Evolutionary conservation across 495 filamentous ascomycete species (phyloP), one percentile per base, ranked within the genome.

Genomic region (Hyaloscypha bicolor): DNA sequence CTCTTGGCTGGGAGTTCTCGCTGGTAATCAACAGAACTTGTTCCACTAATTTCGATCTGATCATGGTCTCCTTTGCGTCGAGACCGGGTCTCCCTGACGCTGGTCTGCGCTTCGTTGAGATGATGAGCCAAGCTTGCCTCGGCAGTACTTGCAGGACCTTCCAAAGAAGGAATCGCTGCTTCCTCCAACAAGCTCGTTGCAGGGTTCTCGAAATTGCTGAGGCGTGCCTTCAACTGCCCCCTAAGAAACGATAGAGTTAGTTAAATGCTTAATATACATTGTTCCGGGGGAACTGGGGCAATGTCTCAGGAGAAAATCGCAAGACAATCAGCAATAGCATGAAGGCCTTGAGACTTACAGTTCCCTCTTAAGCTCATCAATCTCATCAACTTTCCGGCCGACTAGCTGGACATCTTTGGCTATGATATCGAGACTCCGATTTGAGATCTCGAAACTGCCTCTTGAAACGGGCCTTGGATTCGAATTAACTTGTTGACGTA

Each of bases 371-470:
- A 69, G 29, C 22, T 51, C 48, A 48, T 64, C 55, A 35, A 72
- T 55, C 29, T 69, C 62, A 59, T 58, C n/a, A n/a, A 53, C 45
- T 42, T 64, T 72, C 9, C 59, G 14, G 37, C 48, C 42, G n/a
- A 66, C 39, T 25, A 51, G 16, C 11, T 55, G 33, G 14, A 71
- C 21, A 33, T 65, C 52, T 9, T 53, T 30, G 3, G 65, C 35
- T 11, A 71, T 35, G 42, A 48, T 48, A 19, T 48, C 42, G 16
- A 48, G 42, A 19, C 42, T 48, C 16, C 16, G 9, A 19, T 48
- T 48, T 19, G 42, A 48, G 4, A 48, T 6, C 42, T 19, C 42
- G 16, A 48, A 16, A 48, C 42, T 48, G 9, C 1, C 42, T 19
- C 9, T 48, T 12, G 42, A 48, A 11, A 48, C 16, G 16, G 42